Conservation (phyloP, 257 asterid species). For the Nyctanthes arbortristis region DNA sequence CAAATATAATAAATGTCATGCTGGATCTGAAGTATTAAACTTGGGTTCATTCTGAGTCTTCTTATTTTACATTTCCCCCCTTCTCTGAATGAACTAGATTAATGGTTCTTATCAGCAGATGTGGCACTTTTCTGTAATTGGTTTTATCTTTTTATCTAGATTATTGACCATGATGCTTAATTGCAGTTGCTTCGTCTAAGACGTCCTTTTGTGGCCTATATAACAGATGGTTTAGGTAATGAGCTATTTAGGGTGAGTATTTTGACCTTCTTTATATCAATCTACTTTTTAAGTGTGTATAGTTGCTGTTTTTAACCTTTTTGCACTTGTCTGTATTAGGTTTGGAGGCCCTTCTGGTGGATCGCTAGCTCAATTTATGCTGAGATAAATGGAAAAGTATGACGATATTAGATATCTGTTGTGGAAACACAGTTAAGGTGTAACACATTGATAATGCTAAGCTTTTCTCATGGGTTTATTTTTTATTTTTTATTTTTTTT, state of each 20-base stretch:
- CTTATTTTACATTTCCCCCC: neutral
- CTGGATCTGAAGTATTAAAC: conserved; percentile 5
- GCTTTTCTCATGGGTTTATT: neutral
- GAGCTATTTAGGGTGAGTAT: conserved; percentile 80
- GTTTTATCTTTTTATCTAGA: neutral
- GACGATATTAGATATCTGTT: conserved; percentile 15
- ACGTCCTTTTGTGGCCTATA: conserved; percentile 82
- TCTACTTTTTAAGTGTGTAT: conserved; percentile 21
- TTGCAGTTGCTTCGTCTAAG: conserved; percentile 79
- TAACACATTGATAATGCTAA: neutral
- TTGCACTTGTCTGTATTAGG: conserved; percentile 44
- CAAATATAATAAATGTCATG: conserved; percentile 6
- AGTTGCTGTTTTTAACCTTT: conserved; percentile 23
- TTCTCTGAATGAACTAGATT: conserved; percentile 10
- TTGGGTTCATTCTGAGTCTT: neutral
- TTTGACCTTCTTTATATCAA: conserved; percentile 7
- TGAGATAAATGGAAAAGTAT: conserved; percentile 87
- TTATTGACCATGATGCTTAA: conserved; percentile 23
- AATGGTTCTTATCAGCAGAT: conserved; percentile 19
- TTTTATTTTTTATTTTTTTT: conserved; percentile 3
- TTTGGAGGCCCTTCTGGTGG: conserved; percentile 99
- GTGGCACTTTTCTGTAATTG: neutral
- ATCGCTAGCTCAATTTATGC: conserved; percentile 91
- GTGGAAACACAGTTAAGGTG: conserved; percentile 3
- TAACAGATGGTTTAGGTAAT: conserved; percentile 76